Evolutionary conservation across 192 early-diverging fungal genomes (phyloP).

Genomic region (Piromyces sp.): DNA sequence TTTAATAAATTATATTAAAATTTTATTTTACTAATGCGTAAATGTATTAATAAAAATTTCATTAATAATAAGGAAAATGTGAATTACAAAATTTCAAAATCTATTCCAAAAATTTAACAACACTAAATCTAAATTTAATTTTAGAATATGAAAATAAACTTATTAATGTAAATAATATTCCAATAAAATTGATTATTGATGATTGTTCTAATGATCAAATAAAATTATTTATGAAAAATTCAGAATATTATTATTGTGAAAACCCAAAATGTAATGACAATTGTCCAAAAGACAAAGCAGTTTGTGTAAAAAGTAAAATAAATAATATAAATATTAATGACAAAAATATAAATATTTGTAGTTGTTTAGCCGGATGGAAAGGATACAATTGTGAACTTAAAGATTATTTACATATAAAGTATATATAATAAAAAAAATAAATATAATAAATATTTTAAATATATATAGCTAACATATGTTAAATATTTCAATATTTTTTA

Average conservation of each 20-base stretch:
- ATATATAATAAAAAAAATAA: background rate
- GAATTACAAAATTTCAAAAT: background rate
- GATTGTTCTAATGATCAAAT: background rate
- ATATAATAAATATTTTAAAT: too few relatives aligned
- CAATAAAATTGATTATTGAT: background rate
- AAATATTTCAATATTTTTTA: background rate
- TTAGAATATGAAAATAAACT: background rate
- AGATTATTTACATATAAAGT: background rate
- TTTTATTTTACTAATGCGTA: too few relatives aligned
- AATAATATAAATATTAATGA: background rate
- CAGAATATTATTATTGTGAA: background rate
- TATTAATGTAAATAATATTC: background rate
- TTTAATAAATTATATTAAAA: too few relatives aligned
- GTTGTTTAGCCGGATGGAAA: background rate
- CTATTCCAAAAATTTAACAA: background rate
- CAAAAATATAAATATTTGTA: background rate
- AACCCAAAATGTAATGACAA: background rate
- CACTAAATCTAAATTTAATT: background rate
- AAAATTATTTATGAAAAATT: background rate
- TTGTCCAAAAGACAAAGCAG: background rate
- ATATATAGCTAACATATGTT: too few relatives aligned
- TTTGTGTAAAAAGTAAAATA: background rate
- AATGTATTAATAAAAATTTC: too few relatives aligned
- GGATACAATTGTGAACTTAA: background rate
- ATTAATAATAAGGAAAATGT: too few relatives aligned